phyloP scores from a whole-genome alignment of 768 basidiomycete genomes.

The Lyophyllum atratum region DNA sequence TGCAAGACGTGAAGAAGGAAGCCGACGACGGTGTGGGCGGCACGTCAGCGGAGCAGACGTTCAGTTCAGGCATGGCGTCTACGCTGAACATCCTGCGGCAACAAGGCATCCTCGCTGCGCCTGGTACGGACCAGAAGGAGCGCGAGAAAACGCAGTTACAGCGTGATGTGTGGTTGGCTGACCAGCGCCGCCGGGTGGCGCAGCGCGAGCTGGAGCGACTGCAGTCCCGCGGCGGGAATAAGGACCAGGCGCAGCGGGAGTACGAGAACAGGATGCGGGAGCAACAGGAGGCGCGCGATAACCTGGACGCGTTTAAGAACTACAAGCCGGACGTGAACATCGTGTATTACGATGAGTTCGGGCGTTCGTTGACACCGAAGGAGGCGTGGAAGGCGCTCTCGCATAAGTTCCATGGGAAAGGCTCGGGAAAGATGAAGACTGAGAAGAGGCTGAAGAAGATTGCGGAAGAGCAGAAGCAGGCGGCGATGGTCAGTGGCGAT shows the following conservation, averaged over 20 bases:
- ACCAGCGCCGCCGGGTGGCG: conserved; percentile 73
- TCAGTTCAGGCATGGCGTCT: conserved; percentile 83
- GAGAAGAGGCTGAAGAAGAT: conserved; percentile 97
- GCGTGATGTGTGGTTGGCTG: conserved; percentile 88
- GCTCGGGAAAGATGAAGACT: conserved; percentile 94
- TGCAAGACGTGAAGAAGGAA: conserved; percentile 21
- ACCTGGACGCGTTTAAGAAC: conserved; percentile 80
- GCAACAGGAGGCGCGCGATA: conserved; percentile 84
- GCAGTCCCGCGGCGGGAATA: conserved; percentile 76
- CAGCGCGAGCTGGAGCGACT: conserved; percentile 81
- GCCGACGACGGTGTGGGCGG: conserved; percentile 46
- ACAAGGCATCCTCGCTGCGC: conserved; percentile 82
- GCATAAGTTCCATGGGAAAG: conserved; percentile 98
- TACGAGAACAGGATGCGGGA: conserved; percentile 93
- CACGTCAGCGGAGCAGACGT: conserved; percentile 77
- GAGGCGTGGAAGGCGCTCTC: conserved; percentile 99
- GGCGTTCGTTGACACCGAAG: conserved; percentile 83
- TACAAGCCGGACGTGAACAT: conserved; percentile 98
- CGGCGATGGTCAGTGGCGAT: conserved; percentile 93
- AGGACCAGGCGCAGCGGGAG: conserved; percentile 92
- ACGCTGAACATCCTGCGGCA: conserved; percentile 87
- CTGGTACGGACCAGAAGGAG: conserved; percentile 62
- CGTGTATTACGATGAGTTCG: conserved; percentile 96
- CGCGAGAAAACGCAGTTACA: conserved; percentile 85
- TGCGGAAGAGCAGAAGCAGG: conserved; percentile 94